phyloP scores from a whole-genome alignment of 23 red algal genomes.

The Gracilaria caudata region DNA sequence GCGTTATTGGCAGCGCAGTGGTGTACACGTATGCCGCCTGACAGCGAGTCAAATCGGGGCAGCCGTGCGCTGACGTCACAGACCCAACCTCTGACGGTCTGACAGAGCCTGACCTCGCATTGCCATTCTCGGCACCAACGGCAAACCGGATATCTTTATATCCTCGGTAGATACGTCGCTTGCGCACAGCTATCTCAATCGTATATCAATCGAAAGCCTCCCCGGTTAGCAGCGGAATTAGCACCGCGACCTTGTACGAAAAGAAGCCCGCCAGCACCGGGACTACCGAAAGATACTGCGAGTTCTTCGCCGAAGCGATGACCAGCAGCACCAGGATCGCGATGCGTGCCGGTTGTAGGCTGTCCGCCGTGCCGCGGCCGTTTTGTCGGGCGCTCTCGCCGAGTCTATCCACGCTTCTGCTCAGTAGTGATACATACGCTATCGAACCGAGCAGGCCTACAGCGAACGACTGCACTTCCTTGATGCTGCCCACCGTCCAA shows the following conservation, averaged over 20 bases:
- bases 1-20: no score
- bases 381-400: constrained; percentile 22
- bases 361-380: constrained; percentile 14
- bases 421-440: constrained; percentile 76
- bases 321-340: constrained; percentile 61
- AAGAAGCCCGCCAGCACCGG: constrained; percentile 85
- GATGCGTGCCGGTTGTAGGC: constrained; percentile 67
- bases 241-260: constrained; percentile 79
- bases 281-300: constrained; percentile 64
- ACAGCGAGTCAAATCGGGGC: background rate
- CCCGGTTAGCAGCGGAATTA: constrained; percentile 72
- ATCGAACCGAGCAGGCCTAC: constrained; percentile 59
- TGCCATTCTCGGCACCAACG: no score
- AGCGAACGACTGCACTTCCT: constrained; percentile 54
- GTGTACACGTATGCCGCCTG: background rate
- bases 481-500: constrained; percentile 32
- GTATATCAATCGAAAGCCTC: constrained; percentile 64
- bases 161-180: no score
- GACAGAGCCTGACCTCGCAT: no score
- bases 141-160: no score
- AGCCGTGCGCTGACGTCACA: constrained; percentile 12
- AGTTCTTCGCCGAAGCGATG: constrained; percentile 38
- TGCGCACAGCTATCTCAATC: no score
- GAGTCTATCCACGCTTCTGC: constrained; percentile 72
- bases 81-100: no score